Conservation (phyloP, 176 grass and related monocot genomes). For the Cocos nucifera region DNA sequence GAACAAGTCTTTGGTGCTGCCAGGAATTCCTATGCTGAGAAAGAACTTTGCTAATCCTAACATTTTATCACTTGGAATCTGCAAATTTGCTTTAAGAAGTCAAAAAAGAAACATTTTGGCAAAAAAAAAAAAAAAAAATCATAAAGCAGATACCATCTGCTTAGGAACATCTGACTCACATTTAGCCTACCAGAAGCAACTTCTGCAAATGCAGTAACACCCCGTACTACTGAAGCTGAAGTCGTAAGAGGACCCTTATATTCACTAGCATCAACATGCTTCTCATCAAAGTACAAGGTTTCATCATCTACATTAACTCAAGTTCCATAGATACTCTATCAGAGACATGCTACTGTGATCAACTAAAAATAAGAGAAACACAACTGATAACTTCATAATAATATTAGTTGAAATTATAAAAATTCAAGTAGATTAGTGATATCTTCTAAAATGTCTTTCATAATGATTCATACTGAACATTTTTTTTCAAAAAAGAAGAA, state of each 20-base stretch:
- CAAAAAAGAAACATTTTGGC: conserved; percentile 5
- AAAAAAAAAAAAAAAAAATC: no score
- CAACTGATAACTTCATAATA: no score
- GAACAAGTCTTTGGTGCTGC: conserved; percentile 64
- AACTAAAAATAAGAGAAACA: no score
- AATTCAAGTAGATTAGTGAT: no score
- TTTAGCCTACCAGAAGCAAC: conserved; percentile 72
- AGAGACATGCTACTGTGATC: no score
- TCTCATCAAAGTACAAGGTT: conserved; percentile 91
- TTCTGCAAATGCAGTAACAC: conserved; percentile 53
- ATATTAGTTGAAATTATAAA: no score
- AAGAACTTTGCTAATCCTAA: conserved; percentile 84
- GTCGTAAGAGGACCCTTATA: conserved; percentile 86
- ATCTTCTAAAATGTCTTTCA: no score
- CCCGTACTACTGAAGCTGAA: conserved; percentile 75
- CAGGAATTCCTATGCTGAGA: conserved; percentile 79
- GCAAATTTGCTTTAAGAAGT: conserved; percentile 16
- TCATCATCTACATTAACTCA: conserved; percentile 52
- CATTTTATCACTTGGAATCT: conserved; percentile 85
- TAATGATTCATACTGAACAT: no score
- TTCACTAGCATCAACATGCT: conserved; percentile 65
- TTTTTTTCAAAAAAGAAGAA: no score
- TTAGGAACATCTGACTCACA: conserved; percentile 30
- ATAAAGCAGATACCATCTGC: no score
- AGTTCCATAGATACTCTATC: no score